Evolutionary conservation across 2,329 filamentous ascomycete species (phyloP).

Genomic region (Lachnellula arida): DNA sequence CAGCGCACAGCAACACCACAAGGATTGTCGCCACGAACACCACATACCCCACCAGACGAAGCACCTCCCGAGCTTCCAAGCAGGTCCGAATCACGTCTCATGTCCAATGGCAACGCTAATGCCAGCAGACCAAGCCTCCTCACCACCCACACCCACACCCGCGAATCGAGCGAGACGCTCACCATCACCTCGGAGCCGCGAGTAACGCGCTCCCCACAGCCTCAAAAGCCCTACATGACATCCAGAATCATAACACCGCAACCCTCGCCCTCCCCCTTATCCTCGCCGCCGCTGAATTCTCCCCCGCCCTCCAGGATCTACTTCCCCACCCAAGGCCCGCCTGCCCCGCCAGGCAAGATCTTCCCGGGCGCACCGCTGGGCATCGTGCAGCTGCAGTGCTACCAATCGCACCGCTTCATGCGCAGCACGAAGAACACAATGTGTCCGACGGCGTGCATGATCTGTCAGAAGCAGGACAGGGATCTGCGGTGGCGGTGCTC

Average conservation of each 20-base stretch:
- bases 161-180: conserved; percentile 24
- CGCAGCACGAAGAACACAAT: conserved; percentile 25
- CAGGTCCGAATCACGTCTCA: conserved; percentile 19
- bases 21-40: conserved; percentile 20
- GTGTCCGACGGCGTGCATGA: conserved; percentile 31
- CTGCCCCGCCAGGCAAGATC: conserved; percentile 17
- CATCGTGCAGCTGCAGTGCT: conserved; percentile 28
- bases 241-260: conserved; percentile 23
- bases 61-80: conserved; percentile 16
- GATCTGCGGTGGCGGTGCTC: conserved; percentile 29
- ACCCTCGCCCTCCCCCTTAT: conserved; percentile 11
- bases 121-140: conserved; percentile 9
- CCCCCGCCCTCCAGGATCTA: conserved; percentile 12
- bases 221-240: conserved; percentile 18
- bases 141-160: conserved; percentile 16
- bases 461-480: conserved; percentile 27
- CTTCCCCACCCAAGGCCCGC: conserved; percentile 18
- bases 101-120: conserved; percentile 1
- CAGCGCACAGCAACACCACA: conserved; percentile 14
- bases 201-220: conserved; percentile 23
- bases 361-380: conserved; percentile 20
- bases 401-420: conserved; percentile 29
- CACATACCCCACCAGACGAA: conserved; percentile 23
- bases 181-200: conserved; percentile 24
- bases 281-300: conserved; percentile 13